Conservation (phyloP, 352 stramenopile genomes). For the Phytophthora pinifolia region DNA sequence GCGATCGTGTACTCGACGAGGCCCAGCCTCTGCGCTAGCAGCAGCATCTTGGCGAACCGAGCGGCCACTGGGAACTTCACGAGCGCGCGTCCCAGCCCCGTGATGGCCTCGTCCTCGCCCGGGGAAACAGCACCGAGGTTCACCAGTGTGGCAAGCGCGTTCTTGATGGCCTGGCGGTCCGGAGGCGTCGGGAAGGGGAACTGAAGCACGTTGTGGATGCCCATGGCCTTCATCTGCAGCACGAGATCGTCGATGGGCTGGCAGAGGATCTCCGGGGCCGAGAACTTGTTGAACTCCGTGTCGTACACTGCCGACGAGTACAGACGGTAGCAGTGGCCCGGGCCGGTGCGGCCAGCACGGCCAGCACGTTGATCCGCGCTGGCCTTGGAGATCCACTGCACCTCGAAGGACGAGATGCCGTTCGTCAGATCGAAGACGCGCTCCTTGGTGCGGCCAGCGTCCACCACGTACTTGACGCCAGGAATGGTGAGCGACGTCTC, state of each 20-base stretch:
- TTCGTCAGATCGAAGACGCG: conserved; percentile 93
- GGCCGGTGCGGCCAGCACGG: conserved; percentile 94
- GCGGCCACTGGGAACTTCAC: conserved; percentile 87
- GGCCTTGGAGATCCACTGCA: conserved; percentile 89
- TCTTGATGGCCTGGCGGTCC: conserved; percentile 82
- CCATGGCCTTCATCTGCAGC: conserved; percentile 98
- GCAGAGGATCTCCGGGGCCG: conserved; percentile 87
- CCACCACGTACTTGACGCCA: conserved; percentile 97
- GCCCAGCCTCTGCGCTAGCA: conserved; percentile 70
- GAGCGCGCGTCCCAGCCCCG: conserved; percentile 73
- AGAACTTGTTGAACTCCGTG: conserved; percentile 93
- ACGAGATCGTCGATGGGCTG: conserved; percentile 96
- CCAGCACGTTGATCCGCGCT: conserved; percentile 91
- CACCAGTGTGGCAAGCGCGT: conserved; percentile 85
- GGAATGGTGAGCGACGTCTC: conserved; percentile 97
- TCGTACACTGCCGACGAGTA: conserved; percentile 97
- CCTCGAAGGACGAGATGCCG: conserved; percentile 94
- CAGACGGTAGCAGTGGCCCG: conserved; percentile 98
- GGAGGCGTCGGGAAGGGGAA: conserved; percentile 98
- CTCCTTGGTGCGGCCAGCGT: conserved; percentile 96
- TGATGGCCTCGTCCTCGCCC: conserved; percentile 69
- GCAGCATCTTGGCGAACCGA: conserved; percentile 90
- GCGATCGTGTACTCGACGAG: conserved; percentile 84
- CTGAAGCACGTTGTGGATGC: conserved; percentile 92
- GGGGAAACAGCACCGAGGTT: conserved; percentile 69